Evolutionary conservation across 176 grass and related monocot genomes (phyloP), one percentile per base, ranked within the genome.

Genomic region (Miscanthus lutarioriparius): DNA sequence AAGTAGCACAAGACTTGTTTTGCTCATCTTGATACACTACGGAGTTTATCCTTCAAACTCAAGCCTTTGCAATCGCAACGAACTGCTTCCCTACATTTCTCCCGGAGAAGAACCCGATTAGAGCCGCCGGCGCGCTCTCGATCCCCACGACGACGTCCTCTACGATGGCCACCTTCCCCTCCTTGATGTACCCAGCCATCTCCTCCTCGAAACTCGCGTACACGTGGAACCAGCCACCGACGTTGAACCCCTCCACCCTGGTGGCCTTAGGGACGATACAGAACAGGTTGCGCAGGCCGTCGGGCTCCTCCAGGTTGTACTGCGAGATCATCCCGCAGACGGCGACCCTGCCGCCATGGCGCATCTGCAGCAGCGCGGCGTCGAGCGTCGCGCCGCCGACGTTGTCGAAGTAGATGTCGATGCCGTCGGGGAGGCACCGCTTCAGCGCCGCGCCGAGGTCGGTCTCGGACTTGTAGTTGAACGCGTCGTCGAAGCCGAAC

Each of bases 321-420:
- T 92, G 92, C 1, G 92, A 94, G 8, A 94, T 89, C 83, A 94
- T 77, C 10, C 91, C 91, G 6, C 91, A 90, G 8, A 75, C 81
- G 48, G 64, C 61, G 27, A 90, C 84, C 8, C 14, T 48, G 15
- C 47, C 14, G 14, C 47, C 47, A 0, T 4, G 1, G 14, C 15
- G 47, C 47, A 48, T 48, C 2, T 48, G 47, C 47, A 48, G 47
- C 47, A 48, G 14, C 1, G 47, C 15, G 47, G 47, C 47, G 15
- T 48, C 47, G 0, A 48, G 47, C 47, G 4, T 48, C 14, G 47
- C 47, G 0, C 47, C 47, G 4, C 47, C 47, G 2, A 48, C 47
- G 4, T 16, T 48, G 14, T 48, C 47, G 14, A 48, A 48, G 47
- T 48, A 48, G 14, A 48, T 48, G 47, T 48, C 47, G 14, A 48